Evolutionary conservation across 495 filamentous ascomycete genomes (phyloP), one percentile per base, ranked within the genome.

Genomic region (Wilcoxina mikolae): DNA sequence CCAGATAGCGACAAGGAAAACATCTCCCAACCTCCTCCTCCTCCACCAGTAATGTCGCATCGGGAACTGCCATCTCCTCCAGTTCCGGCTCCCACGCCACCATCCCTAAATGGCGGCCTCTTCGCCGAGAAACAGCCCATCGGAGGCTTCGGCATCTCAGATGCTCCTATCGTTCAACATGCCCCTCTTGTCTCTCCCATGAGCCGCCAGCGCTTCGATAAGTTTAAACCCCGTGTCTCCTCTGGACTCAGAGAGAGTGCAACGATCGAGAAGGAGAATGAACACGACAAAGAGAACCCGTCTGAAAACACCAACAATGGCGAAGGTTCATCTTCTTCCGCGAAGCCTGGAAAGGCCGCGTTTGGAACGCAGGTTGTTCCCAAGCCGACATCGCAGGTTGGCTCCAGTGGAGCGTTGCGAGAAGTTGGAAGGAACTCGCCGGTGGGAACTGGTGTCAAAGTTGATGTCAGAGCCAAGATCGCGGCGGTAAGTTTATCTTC

Each of bases 21-120:
- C 42, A 65, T 56, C 33, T 56, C 55, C 24, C 33, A 48, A 1
- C 58, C 58, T 12, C 63, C 63, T 18, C 63, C 63, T 25, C 62
- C 63, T 11, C 62, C 62, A n/a, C 62, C 63, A 2, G 59, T 53
- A 22, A 61, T 65, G 56, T 66, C 63, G 22, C 63, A 66, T 18
- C 63, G 63, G 25, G 51, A 56, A 5, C 63, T 66, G 10, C 63
- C 63, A 12, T 41, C 58, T 18, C 51, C 59, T 42, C 56, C 62
- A 3, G 35, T 47, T n/a, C 55, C 63, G 4, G 39, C 58, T 3
- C 53, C 50, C 38, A 49, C 57, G 2, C 60, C 57, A 11, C 38
- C 44, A 22, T 42, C 63, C 10, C 51, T 57, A 18, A 56, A 56
- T 17, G 10, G 5, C 22, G 47, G 59, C 33, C 61, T 65, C 31